Evolutionary conservation across 768 basidiomycete species (phyloP), one percentile per base, ranked within the genome.

Genomic region (Pleurotus ostreatus): DNA sequence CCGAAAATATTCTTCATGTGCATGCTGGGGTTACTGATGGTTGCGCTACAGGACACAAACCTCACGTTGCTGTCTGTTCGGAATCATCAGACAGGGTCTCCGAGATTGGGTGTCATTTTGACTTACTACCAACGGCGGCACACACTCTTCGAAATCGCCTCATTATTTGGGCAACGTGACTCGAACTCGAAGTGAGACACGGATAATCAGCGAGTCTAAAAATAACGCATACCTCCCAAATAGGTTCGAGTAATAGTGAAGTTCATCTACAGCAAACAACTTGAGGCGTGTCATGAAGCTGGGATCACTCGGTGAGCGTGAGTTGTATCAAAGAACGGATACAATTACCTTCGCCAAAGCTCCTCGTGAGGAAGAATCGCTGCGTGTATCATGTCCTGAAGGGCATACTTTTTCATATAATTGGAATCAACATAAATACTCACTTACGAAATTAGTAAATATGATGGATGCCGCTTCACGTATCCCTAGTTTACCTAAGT

Each of bases 21-120:
- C 54, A 79, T 70, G 38, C 71, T 69, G 5, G 93, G 91, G 58
- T 91, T 88, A 4, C 84, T 74, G 44, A 96, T 86, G 0, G 93
- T 96, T 37, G 93, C 93, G 59, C 89, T 93, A 65, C 93, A 95
- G 11, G 92, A 93, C 5, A 95, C 81, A 63, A 91, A 93, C 15
- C 73, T 78, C 2, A 79, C 65, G 0, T 70, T 72, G 47, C 70
- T 68, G 63, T 92, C 90, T 89, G 30, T 34, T 34, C 30, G 30
- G 30, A 11, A 11, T 34, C 30, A 11, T 34, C 30, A 34, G 30
- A 11, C 9, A 34, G 30, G 11, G 11, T 34, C 9, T 11, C 11
- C 11, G 30, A 34, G 8, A 8, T 30, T 34, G 47, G 37, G 6
- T 15, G n/a, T 40, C 64, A 1, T 26, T 9, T 53, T 12, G 13